A percentile compares a stretch with the other conserved stretches of the same genome.
Evolutionary conservation across 225 moss, liverwort and hornwort genomes (phyloP).

Genomic region (Polytrichum commune): DNA sequence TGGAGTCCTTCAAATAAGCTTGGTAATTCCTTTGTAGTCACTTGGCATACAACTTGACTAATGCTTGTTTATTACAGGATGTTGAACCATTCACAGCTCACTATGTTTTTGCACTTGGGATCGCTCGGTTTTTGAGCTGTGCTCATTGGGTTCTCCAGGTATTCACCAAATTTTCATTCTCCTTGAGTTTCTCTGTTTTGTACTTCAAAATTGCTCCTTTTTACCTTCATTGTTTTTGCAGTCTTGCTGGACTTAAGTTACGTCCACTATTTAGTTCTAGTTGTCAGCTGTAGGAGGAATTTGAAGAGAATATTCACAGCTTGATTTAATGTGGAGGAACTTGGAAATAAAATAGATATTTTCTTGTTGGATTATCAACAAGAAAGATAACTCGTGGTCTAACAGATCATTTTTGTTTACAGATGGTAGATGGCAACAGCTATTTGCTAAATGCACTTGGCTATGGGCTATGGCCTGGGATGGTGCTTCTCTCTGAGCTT

Average conservation of each 20-base stretch:
- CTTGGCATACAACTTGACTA: too few species aligned
- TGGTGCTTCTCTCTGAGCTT: constrained; percentile 90
- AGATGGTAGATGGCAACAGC: constrained; percentile 80
- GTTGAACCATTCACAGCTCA: constrained; percentile 98
- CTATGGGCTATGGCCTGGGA: constrained; percentile 87
- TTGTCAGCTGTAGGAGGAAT: too few species aligned
- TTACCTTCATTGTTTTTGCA: not conserved
- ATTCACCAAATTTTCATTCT: not conserved
- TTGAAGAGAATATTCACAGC: too few species aligned
- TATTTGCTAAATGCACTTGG: constrained; percentile 77
- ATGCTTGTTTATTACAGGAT: constrained; percentile 48
- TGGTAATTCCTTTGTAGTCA: too few species aligned
- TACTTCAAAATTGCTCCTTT: not conserved
- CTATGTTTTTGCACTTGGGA: constrained; percentile 95
- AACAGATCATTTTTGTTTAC: constrained; percentile 5
- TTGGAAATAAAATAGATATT: too few species aligned
- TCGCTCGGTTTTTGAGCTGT: constrained; percentile 93
- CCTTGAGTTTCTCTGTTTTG: too few species aligned
- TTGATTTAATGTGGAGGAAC: too few species aligned
- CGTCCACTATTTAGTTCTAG: too few species aligned
- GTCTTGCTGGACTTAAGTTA: not conserved
- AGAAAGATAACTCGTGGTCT: not conserved
- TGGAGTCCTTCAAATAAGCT: too few species aligned
- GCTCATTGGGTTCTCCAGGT: constrained; percentile 99
- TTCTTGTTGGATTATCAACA: too few species aligned